These are phyloP conservation scores for Trypanosoma melophagium DNA, from an alignment of 208 protist species.

Conservation along the genomic window DNA sequence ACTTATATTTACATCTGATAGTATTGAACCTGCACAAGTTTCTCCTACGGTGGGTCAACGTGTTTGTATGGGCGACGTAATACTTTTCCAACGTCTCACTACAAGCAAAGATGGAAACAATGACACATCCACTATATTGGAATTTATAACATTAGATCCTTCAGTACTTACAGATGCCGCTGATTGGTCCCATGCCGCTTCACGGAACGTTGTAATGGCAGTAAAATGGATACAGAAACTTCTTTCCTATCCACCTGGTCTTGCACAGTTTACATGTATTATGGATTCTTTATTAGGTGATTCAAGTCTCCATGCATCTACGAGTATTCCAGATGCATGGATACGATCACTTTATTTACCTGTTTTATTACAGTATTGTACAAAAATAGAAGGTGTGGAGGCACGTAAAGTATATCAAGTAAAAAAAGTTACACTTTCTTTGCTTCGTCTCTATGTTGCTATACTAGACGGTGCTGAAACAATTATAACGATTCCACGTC, in stretches of 20 bases:
- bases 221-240: slow-evolving; percentile 53
- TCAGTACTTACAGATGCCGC: slow-evolving; percentile 54
- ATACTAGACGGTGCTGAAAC: slow-evolving; percentile 49
- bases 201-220: slow-evolving; percentile 40
- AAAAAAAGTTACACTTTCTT: slow-evolving; percentile 46
- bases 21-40: slow-evolving; percentile 13
- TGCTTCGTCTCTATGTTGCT: slow-evolving; percentile 52
- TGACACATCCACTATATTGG: slow-evolving; percentile 24
- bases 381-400: slow-evolving; percentile 34
- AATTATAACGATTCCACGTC: slow-evolving; percentile 49
- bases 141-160: slow-evolving; percentile 60
- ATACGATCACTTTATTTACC: slow-evolving; percentile 66
- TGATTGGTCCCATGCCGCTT: slow-evolving; percentile 64
- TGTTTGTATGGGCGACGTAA: slow-evolving; percentile 51
- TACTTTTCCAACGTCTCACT: slow-evolving; percentile 40
- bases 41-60: slow-evolving; percentile 23
- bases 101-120: neutral
- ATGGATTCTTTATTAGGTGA: slow-evolving; percentile 23
- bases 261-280: slow-evolving; percentile 74
- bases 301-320: neutral
- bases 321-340: slow-evolving; percentile 33
- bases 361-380: slow-evolving; percentile 42
- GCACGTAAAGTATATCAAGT: slow-evolving; percentile 40
- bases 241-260: slow-evolving; percentile 54
- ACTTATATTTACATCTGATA: slow-evolving; percentile 48